Evolutionary conservation across 176 grass and related monocot species (phyloP), one percentile per base, ranked within the genome.

Genomic region (Oryza coarctata): DNA sequence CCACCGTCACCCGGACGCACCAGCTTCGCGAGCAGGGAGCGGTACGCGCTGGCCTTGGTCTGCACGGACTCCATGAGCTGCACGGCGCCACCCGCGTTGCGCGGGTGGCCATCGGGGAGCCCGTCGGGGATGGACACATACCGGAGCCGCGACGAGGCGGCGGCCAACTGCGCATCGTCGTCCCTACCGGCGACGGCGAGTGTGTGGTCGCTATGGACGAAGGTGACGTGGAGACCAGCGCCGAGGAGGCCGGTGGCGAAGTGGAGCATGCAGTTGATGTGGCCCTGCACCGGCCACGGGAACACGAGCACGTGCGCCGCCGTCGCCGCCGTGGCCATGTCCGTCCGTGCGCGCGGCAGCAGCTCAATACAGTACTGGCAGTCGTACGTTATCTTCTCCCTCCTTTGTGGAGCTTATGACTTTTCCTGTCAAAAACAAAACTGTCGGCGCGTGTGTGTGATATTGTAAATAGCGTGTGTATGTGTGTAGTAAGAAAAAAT

Each of bases 261-360:
- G 76, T 81, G 79, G 33, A 88, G 82, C 82, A 88, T 85, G 73
- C 82, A 85, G 81, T 79, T 82, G 47, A 91, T 60, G 43, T 86
- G 89, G 33, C 89, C 89, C 64, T 88, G 89, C 44, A 14, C 7
- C 74, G 89, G 89, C 22, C 28, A 82, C 27, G 89, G 85, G 66
- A 85, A 91, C 1, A 91, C 38, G 63, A 91, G 44, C 11, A 88
- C 89, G 13, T 91, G 89, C 66, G 4, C 58, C 14, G 40, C 65
- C 43, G 43, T 1, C 23, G 63, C 49, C 34, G 31, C 58, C 57
- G 52, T 4, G 32, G 32, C 13, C 55, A 60, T 60, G 22, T 10
- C 20, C 55, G 55, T 60, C 22, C 22, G 7, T 10, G 3, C 8
- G 55, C 22, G 20, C 55, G 55, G 18, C 18, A 7, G 20, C 7